Percentiles rank a stretch among this genome's conserved stretches.
These are phyloP conservation scores for Athelia psychrophila DNA, from an alignment of 1,284 basidiomycete genomes.

Conservation along the genomic window DNA sequence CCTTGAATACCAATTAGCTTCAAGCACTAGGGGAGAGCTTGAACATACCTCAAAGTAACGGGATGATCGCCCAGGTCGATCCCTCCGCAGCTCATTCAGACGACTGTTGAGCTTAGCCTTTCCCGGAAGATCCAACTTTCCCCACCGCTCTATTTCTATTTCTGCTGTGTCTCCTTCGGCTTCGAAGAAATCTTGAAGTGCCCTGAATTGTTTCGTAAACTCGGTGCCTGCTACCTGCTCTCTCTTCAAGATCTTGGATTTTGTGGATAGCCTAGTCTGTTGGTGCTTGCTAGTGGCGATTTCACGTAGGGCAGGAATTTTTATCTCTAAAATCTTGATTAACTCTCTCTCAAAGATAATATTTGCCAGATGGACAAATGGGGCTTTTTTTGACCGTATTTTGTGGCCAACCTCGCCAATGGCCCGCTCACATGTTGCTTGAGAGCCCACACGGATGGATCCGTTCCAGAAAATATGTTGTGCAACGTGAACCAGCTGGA, in stretches of 20 bases:
- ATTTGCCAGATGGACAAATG: constrained; percentile 2
- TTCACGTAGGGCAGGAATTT: not conserved
- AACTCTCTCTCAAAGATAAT: not conserved
- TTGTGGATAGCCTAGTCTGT: not conserved
- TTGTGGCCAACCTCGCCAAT: constrained; percentile 4
- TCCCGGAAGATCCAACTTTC: not conserved
- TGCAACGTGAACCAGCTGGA: constrained; percentile 8
- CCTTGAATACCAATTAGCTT: too few relatives aligned
- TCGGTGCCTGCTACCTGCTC: not conserved
- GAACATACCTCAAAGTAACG: not conserved
- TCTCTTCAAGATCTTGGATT: not conserved
- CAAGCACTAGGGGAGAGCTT: too few relatives aligned
- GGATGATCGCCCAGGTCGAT: not conserved
- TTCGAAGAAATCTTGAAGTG: not conserved
- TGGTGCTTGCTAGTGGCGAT: not conserved
- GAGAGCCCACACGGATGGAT: constrained; percentile 4
- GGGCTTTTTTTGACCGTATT: constrained; percentile 1
- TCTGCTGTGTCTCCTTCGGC: not conserved
- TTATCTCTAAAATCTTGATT: not conserved
- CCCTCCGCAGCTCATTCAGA: not conserved
- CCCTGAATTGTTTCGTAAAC: not conserved
- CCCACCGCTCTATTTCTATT: not conserved
- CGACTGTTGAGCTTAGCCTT: not conserved
- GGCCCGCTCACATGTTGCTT: constrained; percentile 5
- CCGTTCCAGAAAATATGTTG: constrained; percentile 10